Evolutionary conservation across 148 eudicot species (phyloP).

Genomic region (Beta vulgaris): DNA sequence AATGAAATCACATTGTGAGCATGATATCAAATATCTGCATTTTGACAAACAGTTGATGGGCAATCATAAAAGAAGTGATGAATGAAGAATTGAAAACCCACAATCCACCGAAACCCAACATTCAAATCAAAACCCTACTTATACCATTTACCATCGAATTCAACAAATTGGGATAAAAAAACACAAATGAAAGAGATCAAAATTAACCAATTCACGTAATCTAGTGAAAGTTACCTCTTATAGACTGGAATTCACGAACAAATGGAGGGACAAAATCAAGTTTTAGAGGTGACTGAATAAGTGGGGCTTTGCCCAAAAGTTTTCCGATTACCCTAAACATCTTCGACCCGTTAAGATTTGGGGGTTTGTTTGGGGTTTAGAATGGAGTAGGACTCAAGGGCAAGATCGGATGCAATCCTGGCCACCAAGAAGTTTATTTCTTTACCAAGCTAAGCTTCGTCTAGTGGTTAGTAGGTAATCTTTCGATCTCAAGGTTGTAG

Average conservation of each 20-base stretch:
- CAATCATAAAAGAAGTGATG: not conserved
- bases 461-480: too few species aligned
- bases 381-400: too few species aligned
- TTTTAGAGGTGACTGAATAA: not conserved
- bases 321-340: slow-evolving; percentile 28
- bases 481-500: too few species aligned
- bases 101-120: not conserved
- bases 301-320: slow-evolving; percentile 15
- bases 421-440: too few species aligned
- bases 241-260: slow-evolving; percentile 13
- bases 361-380: slow-evolving; percentile 12
- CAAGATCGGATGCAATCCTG: too few species aligned
- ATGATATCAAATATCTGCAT: not conserved
- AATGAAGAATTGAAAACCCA: not conserved
- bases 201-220: not conserved
- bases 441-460: too few species aligned
- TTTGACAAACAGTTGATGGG: slow-evolving; percentile 27
- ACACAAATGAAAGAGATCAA: not conserved
- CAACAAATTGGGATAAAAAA: not conserved
- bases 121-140: not conserved
- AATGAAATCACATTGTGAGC: not conserved
- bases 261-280: slow-evolving; percentile 1
- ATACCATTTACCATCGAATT: not conserved
- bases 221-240: slow-evolving; percentile 13
- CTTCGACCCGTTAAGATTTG: not conserved